These are phyloP conservation scores for Chrysanthemum seticuspe DNA, from an alignment of 129 eudicot genomes.

Conservation along the genomic window DNA sequence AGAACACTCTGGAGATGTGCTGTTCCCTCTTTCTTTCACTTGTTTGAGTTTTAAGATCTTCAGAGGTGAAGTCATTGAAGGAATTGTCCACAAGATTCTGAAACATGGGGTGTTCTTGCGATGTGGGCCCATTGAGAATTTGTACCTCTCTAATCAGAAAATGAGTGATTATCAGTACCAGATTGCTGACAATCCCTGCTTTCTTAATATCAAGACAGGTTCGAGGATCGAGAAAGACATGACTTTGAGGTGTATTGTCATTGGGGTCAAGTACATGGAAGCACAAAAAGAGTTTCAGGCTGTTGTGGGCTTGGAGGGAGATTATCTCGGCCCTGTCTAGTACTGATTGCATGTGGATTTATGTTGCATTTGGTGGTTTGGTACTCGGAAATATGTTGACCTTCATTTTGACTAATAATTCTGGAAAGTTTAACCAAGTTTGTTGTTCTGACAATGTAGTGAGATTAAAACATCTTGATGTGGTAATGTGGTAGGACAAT, in stretches of 20 bases:
- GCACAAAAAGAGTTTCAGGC: conserved; percentile 68
- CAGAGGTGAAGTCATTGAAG: conserved; percentile 62
- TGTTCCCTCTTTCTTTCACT: conserved; percentile 62
- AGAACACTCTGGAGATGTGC: conserved; percentile 60
- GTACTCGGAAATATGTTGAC: conserved; percentile 1
- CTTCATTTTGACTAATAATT: neutral
- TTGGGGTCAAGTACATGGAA: conserved; percentile 60
- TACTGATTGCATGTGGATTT: neutral
- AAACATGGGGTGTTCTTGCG: conserved; percentile 70
- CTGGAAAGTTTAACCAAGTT: neutral
- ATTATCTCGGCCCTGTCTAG: conserved; percentile 66
- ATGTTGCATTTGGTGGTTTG: neutral
- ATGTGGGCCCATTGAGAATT: conserved; percentile 67
- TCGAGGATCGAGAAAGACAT: conserved; percentile 61
- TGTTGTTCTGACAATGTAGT: no score
- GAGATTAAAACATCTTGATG: neutral
- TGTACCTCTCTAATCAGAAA: conserved; percentile 51
- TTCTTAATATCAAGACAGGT: conserved; percentile 45
- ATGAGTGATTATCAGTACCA: conserved; percentile 59
- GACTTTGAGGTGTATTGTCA: conserved; percentile 47
- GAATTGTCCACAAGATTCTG: conserved; percentile 53
- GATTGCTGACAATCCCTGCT: conserved; percentile 58
- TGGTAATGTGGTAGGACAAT: neutral
- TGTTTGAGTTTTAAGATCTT: conserved; percentile 67
- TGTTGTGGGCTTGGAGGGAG: conserved; percentile 59